Base-by-base conservation (phyloP, 176 grass and related monocot genomes). In the Aegilops speltoides region DNA sequence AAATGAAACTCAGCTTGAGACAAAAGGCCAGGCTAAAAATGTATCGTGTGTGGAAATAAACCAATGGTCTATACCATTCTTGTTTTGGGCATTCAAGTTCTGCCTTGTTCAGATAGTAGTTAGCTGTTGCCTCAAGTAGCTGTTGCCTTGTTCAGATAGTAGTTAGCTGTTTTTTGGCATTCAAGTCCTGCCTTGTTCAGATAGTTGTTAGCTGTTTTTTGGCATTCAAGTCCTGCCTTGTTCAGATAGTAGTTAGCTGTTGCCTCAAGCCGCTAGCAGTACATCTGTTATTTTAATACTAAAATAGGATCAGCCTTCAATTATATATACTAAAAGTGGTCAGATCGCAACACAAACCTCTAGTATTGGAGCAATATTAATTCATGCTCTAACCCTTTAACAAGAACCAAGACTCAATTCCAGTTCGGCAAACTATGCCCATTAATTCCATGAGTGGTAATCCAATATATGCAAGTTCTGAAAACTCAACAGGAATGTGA, bases 391-490 rank as follows among this genome's bases (percentile, higher is more conserved):
- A 45, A 65, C 22, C 79, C 25, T 68, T 25, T 48, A 65, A 50
- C 79, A 50, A 32, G 16, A 81, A 81, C 9, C 43, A 46, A 45
- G 36, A 64, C 63, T 19, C 34, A 19, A 59, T 59, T 22, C 54
- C 7, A 22, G 19, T 22, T 8, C 7, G 19, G 31, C 56, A 57
- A 57, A 59, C 12, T 54, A 52, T 34, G 17, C 40, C 10, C 26
- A 82, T 32, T 54, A 54, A 76, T 70, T 68, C 19, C 34, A 67
- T 85, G 26, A 60, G 15, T 63, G 20, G 29, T 60, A 66, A 19
- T 73, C 59, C 8, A 74, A 79, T 19, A 28, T 38, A 82, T 65
- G 64, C 73, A 73, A 73, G 46, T 90, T 87, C 17, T 83, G 65
- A 73, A 83, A 7, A 52, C 54, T 57, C 54, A 57, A 57, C 19